phyloP scores from a whole-genome alignment of 257 asterid species.

The Plantago major region DNA sequence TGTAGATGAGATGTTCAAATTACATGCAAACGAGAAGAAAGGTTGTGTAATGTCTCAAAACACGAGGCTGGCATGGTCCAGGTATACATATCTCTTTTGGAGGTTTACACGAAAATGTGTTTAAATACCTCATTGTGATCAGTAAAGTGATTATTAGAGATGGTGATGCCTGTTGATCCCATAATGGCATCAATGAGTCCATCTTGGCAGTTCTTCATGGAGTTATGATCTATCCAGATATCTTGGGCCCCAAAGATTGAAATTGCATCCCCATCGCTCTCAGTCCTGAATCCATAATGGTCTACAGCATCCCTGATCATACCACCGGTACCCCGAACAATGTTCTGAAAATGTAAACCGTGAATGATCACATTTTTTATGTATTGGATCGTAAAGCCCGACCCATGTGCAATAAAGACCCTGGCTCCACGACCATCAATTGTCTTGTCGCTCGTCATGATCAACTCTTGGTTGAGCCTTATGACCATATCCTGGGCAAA shows the following conservation, averaged over 20 bases:
- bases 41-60: too few species aligned
- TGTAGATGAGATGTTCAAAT: too few species aligned
- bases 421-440: slow-evolving; percentile 74
- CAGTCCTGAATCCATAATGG: slow-evolving; percentile 52
- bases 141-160: slow-evolving; percentile 77
- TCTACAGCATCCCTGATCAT: slow-evolving; percentile 46
- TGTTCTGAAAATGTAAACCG: slow-evolving; percentile 47
- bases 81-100: too few species aligned
- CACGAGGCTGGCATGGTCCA: too few species aligned
- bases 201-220: slow-evolving; percentile 56
- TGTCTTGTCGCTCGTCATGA: slow-evolving; percentile 65
- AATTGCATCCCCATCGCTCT: slow-evolving; percentile 86
- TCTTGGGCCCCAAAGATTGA: slow-evolving; percentile 56
- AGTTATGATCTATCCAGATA: slow-evolving; percentile 83
- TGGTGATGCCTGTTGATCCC: slow-evolving; percentile 71
- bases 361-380: too few species aligned
- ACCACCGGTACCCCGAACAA: slow-evolving; percentile 43
- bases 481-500: slow-evolving; percentile 54
- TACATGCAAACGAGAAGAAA: too few species aligned
- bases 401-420: slow-evolving; percentile 61
- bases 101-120: too few species aligned
- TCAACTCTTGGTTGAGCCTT: slow-evolving; percentile 52
- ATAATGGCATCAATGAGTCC: slow-evolving; percentile 62
- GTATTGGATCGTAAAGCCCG: slow-evolving; percentile 70
- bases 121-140: slow-evolving; percentile 64